Conservation (phyloP, 2,329 filamentous ascomycete genomes). For the Aspergillus sp. region DNA sequence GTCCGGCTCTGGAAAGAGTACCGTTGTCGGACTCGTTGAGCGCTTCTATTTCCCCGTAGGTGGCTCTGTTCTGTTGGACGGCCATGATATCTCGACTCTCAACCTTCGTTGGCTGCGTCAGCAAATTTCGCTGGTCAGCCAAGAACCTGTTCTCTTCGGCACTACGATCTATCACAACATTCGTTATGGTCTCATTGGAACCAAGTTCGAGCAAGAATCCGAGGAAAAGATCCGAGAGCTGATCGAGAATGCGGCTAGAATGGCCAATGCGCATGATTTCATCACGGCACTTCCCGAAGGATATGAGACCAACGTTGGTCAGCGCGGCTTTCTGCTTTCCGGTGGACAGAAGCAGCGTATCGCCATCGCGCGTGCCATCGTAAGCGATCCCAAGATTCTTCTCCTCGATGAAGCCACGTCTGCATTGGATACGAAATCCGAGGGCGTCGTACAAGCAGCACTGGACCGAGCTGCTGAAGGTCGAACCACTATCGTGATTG, state of each 20-base stretch:
- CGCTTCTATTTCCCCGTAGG: slow-evolving; percentile 89
- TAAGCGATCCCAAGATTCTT: slow-evolving; percentile 87
- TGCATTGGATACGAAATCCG: slow-evolving; percentile 89
- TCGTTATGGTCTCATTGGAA: slow-evolving; percentile 84
- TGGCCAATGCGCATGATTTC: slow-evolving; percentile 94
- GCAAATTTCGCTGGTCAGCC: slow-evolving; percentile 88
- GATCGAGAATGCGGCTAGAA: slow-evolving; percentile 78
- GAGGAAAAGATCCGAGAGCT: slow-evolving; percentile 70
- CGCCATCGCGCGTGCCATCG: slow-evolving; percentile 86
- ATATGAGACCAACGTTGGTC: slow-evolving; percentile 93
- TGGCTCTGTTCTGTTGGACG: slow-evolving; percentile 78
- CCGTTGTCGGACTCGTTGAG: slow-evolving; percentile 89
- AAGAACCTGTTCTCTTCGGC: slow-evolving; percentile 88
- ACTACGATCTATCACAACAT: slow-evolving; percentile 91
- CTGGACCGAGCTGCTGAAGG: slow-evolving; percentile 82
- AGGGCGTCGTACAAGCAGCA: slow-evolving; percentile 90
- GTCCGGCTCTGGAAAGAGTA: slow-evolving; percentile 92
- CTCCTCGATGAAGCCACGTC: slow-evolving; percentile 94
- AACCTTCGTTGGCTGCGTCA: slow-evolving; percentile 90
- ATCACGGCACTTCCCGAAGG: slow-evolving; percentile 78
- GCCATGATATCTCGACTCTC: slow-evolving; percentile 73
- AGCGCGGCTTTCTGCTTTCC: slow-evolving; percentile 87
- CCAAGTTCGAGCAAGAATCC: slow-evolving; percentile 67
- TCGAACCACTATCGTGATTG: slow-evolving; percentile 93
- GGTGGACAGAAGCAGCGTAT: slow-evolving; percentile 97